phyloP scores from a whole-genome alignment of 441 rosid genomes.

The Arabidopsis hybrid region DNA sequence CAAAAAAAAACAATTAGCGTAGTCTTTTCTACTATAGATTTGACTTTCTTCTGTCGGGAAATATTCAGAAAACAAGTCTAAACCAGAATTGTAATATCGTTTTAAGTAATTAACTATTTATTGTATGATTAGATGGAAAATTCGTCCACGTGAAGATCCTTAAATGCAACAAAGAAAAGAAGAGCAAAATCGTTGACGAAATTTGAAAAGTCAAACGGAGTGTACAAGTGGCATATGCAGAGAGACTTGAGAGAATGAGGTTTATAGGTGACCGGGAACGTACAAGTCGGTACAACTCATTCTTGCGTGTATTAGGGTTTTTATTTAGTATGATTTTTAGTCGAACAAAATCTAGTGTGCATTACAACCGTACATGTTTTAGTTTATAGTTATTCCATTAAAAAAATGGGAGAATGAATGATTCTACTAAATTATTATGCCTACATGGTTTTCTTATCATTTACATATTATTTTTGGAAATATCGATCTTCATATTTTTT shows the following conservation, averaged over 20 bases:
- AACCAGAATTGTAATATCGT: constrained; percentile 1
- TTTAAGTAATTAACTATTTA: background rate
- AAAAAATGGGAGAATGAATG: background rate
- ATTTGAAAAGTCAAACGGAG: constrained; percentile 26
- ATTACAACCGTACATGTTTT: background rate
- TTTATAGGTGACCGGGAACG: constrained; percentile 12
- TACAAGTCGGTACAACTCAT: constrained; percentile 37
- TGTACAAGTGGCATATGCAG: constrained; percentile 18
- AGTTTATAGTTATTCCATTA: background rate
- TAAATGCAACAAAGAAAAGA: background rate
- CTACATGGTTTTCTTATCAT: background rate
- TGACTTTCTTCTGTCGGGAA: constrained; percentile 10
- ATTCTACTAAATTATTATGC: background rate
- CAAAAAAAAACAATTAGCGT: too few relatives aligned
- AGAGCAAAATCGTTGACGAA: constrained; percentile 1
- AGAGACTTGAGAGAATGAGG: background rate
- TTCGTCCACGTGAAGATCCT: constrained; percentile 13
- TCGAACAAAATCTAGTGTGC: constrained; percentile 18
- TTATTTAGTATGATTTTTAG: background rate
- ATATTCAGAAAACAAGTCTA: background rate
- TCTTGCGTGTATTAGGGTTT: constrained; percentile 34
- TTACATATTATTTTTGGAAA: background rate
- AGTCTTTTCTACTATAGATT: background rate
- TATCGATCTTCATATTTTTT: too few relatives aligned
- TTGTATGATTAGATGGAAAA: background rate